Evolutionary conservation across 2,329 filamentous ascomycete species (phyloP).

Genomic region (Ampelomyces quisqualis): DNA sequence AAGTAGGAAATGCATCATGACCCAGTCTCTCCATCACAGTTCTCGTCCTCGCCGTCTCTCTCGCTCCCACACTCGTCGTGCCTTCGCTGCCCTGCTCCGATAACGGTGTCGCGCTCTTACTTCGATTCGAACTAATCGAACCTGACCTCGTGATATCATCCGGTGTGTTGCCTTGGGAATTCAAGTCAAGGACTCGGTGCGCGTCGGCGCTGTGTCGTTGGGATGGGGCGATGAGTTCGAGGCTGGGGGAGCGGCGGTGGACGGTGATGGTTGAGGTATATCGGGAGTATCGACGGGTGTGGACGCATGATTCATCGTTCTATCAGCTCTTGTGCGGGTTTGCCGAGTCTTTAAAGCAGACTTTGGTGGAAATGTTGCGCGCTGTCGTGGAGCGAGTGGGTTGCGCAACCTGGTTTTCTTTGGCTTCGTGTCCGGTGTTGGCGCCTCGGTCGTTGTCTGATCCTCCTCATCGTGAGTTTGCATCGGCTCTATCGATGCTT

Average conservation of each 20-base stretch:
- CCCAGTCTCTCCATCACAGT: too few relatives aligned
- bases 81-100: constrained; percentile 2
- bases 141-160: constrained; percentile 2
- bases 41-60: too few relatives aligned
- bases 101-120: neutral
- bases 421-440: neutral
- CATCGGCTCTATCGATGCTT: too few relatives aligned
- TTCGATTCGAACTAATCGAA: too few relatives aligned
- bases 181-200: constrained; percentile 13
- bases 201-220: constrained; percentile 10
- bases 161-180: constrained; percentile 8
- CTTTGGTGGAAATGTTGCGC: constrained; percentile 8
- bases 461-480: constrained; percentile 4
- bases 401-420: neutral
- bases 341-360: constrained; percentile 1
- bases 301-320: too few relatives aligned
- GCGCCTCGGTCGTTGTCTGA: neutral
- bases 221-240: constrained; percentile 22
- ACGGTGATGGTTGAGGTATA: neutral
- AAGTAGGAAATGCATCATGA: too few relatives aligned
- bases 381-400: constrained; percentile 5
- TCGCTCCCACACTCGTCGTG: constrained; percentile 13
- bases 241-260: constrained; percentile 11
- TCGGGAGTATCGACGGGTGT: constrained; percentile 2
- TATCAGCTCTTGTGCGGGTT: too few relatives aligned